Base-by-base conservation (phyloP, 768 basidiomycete species). In the Russula vinacea region DNA sequence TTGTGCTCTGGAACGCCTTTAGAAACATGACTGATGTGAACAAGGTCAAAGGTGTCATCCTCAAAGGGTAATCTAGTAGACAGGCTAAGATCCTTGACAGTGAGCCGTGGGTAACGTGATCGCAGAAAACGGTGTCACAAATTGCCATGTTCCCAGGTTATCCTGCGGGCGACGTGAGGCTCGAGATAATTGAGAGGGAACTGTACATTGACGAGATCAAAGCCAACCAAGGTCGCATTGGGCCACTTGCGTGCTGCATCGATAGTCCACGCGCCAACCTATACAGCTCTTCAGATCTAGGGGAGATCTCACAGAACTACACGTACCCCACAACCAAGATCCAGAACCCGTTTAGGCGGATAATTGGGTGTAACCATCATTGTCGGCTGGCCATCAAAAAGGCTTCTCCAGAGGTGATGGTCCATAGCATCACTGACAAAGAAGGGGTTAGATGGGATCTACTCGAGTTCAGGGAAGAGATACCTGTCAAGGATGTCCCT, bases 1-100 rank as follows among this genome's bases (percentile, higher is more conserved):
- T 72, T 71, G 56, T 70, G 62, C 55, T 90, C 89, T 8, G 88
- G 88, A 40, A 90, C 82, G 14, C 84, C 88, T 69, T 79, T 79
- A 0, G 87, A 83, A 62, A 90, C 82, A 56, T 78, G 76, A 64
- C 83, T 79, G 56, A 91, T 82, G 68, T 87, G 90, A n/a, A 92
- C 84, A 72, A 88, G 84, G 73, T 92, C 90, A 65, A 92, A 92
- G 68, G 88, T 84, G 64, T 91, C 88, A 60, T 91, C 90, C 17
- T 90, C 88, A 70, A 90, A 92, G 0, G 90, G 90, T 22, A 92
- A 78, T 69, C 80, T 87, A 13, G 84, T 89, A 53, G 89, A 88
- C 69, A 92, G 74, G 73, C 89, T 91, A 59, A 29, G 19, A 33
- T 49, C 24, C 42, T 16, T 51, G 32, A 59, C 37, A 26, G 24